Base-by-base conservation (phyloP, 441 rosid genomes). In the Gossypium aridum region DNA sequence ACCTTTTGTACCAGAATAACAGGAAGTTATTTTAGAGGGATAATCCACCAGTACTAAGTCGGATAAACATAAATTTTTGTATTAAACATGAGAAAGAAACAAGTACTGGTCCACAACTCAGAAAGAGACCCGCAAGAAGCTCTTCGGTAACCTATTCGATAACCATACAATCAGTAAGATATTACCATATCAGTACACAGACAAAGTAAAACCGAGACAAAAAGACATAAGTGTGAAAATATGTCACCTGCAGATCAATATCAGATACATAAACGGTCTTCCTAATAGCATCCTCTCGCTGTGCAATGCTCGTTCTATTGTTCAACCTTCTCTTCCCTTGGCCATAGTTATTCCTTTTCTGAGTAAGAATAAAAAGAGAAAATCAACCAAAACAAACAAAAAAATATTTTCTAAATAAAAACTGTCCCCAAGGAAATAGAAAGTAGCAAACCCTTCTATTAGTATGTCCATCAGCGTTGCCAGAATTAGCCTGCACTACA, bases 241-340 rank as follows among this genome's bases (percentile, higher is more conserved):
- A 20, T 16, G 47, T 73, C 78, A 90, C 98, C 94, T 86, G 97
- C 63, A 87, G 92, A 84, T 92, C 97, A 63, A 94, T 87, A 82
- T 92, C 98, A 12, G 98, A 89, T 73, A 92, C 98, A 81, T 94
- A 92, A 16, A 94, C 98, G 67, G 98, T 94, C 90, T 94, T 91
- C 86, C 87, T 86, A 75, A 94, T 94, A 14, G 91, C 87, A 70
- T 92, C 97, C 12, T 92, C 97, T 59, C 83, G 90, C 83, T 94
- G 98, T 22, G 98, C 97, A 84, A 85, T 80, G 74, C 92, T 84
- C 31, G 97, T 92, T 76, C 97, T 87, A 76, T 72, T 78, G 76
- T 92, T 94, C 85, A 88, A 75, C 86, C 93, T 91, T 78, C 89
- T 73, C 84, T 83, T 89, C 67, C 90, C 94, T 73, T 88, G 90